Evolutionary conservation across 352 stramenopile species (phyloP), one percentile per base, ranked within the genome.

Genomic region (Ophiocytium majus): DNA sequence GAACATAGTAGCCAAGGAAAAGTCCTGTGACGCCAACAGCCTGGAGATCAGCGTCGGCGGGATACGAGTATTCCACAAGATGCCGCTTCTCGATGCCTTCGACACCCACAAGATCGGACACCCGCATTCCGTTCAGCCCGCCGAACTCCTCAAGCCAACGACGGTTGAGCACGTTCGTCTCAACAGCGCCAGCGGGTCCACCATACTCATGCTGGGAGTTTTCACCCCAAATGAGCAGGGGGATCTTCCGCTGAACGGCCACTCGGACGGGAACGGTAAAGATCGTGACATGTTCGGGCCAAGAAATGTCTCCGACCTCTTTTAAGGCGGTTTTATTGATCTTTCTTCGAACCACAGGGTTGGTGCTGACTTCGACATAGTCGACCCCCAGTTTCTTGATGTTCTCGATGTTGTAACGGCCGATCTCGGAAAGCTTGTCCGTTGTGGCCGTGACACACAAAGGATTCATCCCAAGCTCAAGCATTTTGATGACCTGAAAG

Each of bases 181-280:
- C 57, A 71, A 71, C 57, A 71, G 57, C 57, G 57, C 57, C 57
- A n/a, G n/a, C n/a, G n/a, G n/a, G n/a, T n/a, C n/a, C n/a, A n/a
- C n/a, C n/a, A n/a, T n/a, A n/a, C n/a, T n/a, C n/a, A n/a, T n/a
- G n/a, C n/a, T n/a, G n/a, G n/a, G n/a, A n/a, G n/a, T n/a, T n/a
- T n/a, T n/a, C n/a, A n/a, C n/a, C n/a, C 57, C 57, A 71, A 71
- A 71, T 71, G 57, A 71, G 23, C 19, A 71, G 57, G 28, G 57
- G 57, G 23, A 71, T 71, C 28, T 71, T 71, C 57, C 23, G 28
- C 28, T 71, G 23, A 23, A 71, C 57, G 28, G 57, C 57, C 19
- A 71, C 28, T 71, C 28, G 57, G 28, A 71, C 57, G 23, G 57
- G 57, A 71, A 71, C 23, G 57, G 28, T 28, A 23, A 28, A 23